A percentile compares a stretch with the other conserved stretches of the same genome.
Conservation (phyloP, 805 yeast genomes). For the Dipodascopsis uninucleata region DNA sequence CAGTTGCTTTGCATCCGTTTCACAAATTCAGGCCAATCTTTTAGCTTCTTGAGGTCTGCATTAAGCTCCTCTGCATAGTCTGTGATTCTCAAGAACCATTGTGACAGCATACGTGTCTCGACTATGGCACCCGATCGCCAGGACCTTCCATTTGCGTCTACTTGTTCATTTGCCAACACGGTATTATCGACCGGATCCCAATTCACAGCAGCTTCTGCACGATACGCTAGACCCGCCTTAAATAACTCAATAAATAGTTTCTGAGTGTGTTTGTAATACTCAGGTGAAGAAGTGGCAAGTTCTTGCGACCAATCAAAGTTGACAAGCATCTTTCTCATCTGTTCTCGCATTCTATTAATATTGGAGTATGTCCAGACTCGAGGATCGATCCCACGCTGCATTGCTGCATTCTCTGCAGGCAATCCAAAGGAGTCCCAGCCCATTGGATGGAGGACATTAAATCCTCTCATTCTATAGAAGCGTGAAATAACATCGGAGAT, state of each 20-base stretch:
- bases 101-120: conserved; percentile 74
- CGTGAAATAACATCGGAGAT: conserved; percentile 82
- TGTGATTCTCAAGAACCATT: conserved; percentile 93
- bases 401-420: conserved; percentile 98
- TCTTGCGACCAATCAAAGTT: conserved; percentile 95
- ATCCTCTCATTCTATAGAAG: conserved; percentile 71
- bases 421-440: conserved; percentile 99
- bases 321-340: conserved; percentile 71
- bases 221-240: conserved; percentile 78
- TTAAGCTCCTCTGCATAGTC: conserved; percentile 66
- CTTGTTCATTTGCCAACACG: conserved; percentile 94
- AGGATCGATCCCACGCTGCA: conserved; percentile 77
- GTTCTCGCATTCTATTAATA: conserved; percentile 80
- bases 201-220: conserved; percentile 82
- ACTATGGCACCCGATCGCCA: conserved; percentile 98
- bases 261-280: conserved; percentile 91
- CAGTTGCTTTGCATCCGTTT: conserved; percentile 88
- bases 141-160: conserved; percentile 81
- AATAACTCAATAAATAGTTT: conserved; percentile 69
- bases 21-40: conserved; percentile 85
- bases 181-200: conserved; percentile 98
- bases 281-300: conserved; percentile 78
- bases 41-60: conserved; percentile 57
- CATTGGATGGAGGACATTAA: conserved; percentile 87
- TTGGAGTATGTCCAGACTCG: conserved; percentile 77